Evolutionary conservation across 1,284 basidiomycete species (phyloP), one percentile per base, ranked within the genome.

Genomic region (Schizophyllum amplum): DNA sequence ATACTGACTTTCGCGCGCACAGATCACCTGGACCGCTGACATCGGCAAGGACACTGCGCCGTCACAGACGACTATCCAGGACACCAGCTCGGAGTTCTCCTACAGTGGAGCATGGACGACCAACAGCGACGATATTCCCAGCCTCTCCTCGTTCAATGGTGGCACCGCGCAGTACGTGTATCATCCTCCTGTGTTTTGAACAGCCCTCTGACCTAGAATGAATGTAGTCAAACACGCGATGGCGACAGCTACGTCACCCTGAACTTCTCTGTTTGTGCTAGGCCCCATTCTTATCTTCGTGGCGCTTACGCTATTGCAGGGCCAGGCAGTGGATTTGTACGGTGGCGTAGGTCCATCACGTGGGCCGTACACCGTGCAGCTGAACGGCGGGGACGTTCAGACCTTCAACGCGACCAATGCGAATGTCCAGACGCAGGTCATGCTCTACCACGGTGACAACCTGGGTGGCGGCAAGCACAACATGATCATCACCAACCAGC

Each of bases 121-220:
- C 64, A 62, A 48, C 6, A 58, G 55, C 13, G 26, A 55, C 27
- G 53, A 59, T 11, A 33, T 58, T 4, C 48, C 51, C 48, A 17
- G 55, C 17, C 51, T 58, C 24, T 52, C 57, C 42, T 52, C 54
- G 1, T 67, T 65, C 33, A 55, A 59, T 7, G 56, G 56, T 24
- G 49, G 46, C 46, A 64, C 59, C 46, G 63, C 59, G 21, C 63
- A 65, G 66, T 66, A 52, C 57, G 64, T 63, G 21, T 5, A 33
- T 13, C 13, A 21, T 24, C 17, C 51, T 24, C 27, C 46, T 13
- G 27, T 13, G 27, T 13, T 33, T 33, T 13, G 27, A n/a, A n/a
- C n/a, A n/a, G n/a, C n/a, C n/a, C 13, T 33, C 6, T 49, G 47
- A 49, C 27, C 6, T 13, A 6, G 47, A 49, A 5, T 5, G 6